Evolutionary conservation across 441 rosid species (phyloP), one percentile per base, ranked within the genome.

Genomic region (Populus hybrid): DNA sequence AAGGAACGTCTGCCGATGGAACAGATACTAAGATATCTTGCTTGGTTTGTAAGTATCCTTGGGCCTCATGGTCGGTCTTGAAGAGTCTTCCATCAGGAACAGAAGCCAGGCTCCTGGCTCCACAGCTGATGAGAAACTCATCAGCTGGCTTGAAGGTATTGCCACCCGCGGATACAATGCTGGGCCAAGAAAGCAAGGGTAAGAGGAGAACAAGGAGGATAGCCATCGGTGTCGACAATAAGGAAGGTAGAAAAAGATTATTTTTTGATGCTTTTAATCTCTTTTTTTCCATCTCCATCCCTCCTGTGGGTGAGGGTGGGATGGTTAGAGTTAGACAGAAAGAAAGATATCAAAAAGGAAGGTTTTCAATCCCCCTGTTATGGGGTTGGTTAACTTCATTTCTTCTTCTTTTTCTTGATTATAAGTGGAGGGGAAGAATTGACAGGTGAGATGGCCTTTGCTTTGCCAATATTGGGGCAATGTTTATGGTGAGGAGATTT

Each of bases 251-350:
- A 79, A 88, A 85, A 78, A 72, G 73, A 69, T 69, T 65, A 69
- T 63, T 64, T 40, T 18, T 57, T 50, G 50, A 21, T 6, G 59
- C 3, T 50, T 30, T 61, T 71, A 76, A 68, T 35, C 78, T 74
- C 75, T 83, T 87, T 73, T 81, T 81, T 89, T 86, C 89, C 85
- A 75, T 89, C 90, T 90, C 93, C 98, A 90, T 92, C 91, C 94
- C 95, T 88, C 92, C 95, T 87, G 83, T 85, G 78, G 84, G 83
- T 80, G 85, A 86, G 85, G 82, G 84, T 50, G 71, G 66, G 69
- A 16, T 14, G 30, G 14, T 18, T 24, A 73, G 65, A 69, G 68
- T 57, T 38, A 75, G 61, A 70, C 63, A 38, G 23, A 68, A 24
- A 67, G 50, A 38, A 76, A 38, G 30, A 38, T 72, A 34, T 68